phyloP scores from a whole-genome alignment of 441 rosid species.

The Gossypium lobatum region DNA sequence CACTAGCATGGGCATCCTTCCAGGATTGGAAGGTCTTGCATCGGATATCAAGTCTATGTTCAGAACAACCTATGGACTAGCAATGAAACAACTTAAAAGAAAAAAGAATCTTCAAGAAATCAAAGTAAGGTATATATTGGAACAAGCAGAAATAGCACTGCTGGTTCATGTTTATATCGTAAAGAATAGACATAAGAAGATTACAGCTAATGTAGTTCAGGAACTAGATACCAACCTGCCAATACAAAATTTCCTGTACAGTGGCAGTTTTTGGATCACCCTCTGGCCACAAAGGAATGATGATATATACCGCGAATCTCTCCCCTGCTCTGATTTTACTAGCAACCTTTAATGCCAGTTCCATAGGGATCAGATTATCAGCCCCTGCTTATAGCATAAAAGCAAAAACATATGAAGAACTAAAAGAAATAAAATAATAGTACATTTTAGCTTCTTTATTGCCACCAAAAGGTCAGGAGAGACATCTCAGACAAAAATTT shows the following conservation, averaged over 20 bases:
- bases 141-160: neutral
- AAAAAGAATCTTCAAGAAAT: neutral
- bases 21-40: neutral
- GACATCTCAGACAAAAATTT: neutral
- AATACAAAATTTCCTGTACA: constrained; percentile 80
- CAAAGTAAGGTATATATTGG: neutral
- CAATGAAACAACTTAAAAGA: neutral
- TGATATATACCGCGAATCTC: constrained; percentile 75
- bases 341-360: constrained; percentile 75
- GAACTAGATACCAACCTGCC: constrained; percentile 59
- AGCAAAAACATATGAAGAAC: constrained; percentile 9
- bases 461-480: neutral
- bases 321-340: constrained; percentile 74
- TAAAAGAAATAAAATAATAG: neutral
- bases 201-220: neutral
- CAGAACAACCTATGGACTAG: constrained; percentile 2
- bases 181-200: neutral
- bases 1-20: neutral
- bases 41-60: neutral
- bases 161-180: neutral
- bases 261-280: constrained; percentile 77
- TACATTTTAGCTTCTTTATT: neutral
- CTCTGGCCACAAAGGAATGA: constrained; percentile 93
- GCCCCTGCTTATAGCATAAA: constrained; percentile 52
- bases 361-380: constrained; percentile 87